Evolutionary conservation across 2,329 filamentous ascomycete genomes (phyloP).

Genomic region (Aspergillus fumigatiaffinis): DNA sequence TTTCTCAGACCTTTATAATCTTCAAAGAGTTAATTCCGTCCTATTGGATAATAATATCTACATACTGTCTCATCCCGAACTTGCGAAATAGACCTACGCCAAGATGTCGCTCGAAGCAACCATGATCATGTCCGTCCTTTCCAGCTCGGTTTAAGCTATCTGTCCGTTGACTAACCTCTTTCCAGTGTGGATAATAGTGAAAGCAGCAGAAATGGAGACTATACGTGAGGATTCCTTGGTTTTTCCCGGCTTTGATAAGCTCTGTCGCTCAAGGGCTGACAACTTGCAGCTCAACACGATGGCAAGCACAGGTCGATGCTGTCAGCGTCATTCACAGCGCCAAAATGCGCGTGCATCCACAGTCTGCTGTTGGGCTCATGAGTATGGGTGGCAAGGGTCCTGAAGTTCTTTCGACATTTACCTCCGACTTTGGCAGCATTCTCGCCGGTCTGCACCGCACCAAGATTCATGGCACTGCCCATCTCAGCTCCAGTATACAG

Average conservation of each 20-base stretch:
- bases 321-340: slow-evolving; percentile 93
- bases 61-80: slow-evolving; percentile 1
- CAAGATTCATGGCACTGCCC: slow-evolving; percentile 84
- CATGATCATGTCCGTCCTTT: slow-evolving; percentile 70
- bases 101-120: slow-evolving; percentile 98
- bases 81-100: slow-evolving; percentile 36
- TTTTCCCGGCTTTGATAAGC: slow-evolving; percentile 1
- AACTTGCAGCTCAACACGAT: slow-evolving; percentile 74
- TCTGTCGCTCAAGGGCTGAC: slow-evolving; percentile 14
- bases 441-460: slow-evolving; percentile 87
- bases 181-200: slow-evolving; percentile 93
- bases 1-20: neutral
- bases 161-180: slow-evolving; percentile 17
- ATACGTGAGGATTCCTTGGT: slow-evolving; percentile 51
- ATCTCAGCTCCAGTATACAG: slow-evolving; percentile 91
- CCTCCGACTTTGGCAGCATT: slow-evolving; percentile 93
- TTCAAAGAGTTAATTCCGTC: neutral
- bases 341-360: slow-evolving; percentile 91
- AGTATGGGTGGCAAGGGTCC: slow-evolving; percentile 98
- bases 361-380: slow-evolving; percentile 96
- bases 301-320: slow-evolving; percentile 92
- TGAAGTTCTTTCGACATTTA: slow-evolving; percentile 93
- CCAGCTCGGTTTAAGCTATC: slow-evolving; percentile 8
- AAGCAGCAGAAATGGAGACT: slow-evolving; percentile 94
- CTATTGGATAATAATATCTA: neutral